Base-by-base conservation (phyloP, 441 rosid species). In the Erodium chrysanthum region DNA sequence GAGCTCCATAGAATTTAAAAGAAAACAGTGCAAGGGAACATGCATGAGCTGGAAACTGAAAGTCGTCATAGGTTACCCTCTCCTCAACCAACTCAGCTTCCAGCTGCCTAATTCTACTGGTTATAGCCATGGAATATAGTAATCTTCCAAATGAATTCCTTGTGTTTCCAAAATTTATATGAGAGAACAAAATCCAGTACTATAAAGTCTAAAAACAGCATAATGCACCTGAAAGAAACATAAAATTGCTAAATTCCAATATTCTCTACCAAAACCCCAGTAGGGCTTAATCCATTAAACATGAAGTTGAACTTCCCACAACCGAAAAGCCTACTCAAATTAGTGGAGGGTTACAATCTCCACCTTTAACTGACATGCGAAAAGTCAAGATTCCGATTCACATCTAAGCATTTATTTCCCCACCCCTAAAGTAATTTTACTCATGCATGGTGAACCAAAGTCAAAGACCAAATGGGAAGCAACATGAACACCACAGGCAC, bases 251-350 rank as follows among this genome's bases (percentile, higher is more conserved):
- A 7, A 23, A 46, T 17, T 46, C 15, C 58, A 15, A n/a, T 50
- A 5, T 22, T n/a, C 3, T 29, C 27, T 10, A 50, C 1, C 18
- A 42, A 42, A 8, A 31, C 29, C 17, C 46, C 48, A 35, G 33
- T 6, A 67, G 25, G 40, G 18, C 27, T n/a, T 15, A 68, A 67
- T 23, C 50, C 52, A 59, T 69, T 63, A 58, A 69, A 29, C 15
- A 44, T 44, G 50, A 44, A 7, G 50, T 44, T 44, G 5, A 44
- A 44, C 50, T 44, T 14, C 15, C 15, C n/a, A 8, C 12, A 8
- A 1, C 48, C 48, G 9, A 42, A 5, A 42, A 42, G 48, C 14
- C 48, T 42, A 42, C 5, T 4, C 14, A 42, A 8, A 42, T 42
- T 2, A 3, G 48, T 42, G 48, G 48, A 11, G 48, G 14, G 48